Percentiles rank a stretch among this genome's conserved stretches.
These are phyloP conservation scores for Aureobasidium lini DNA, from an alignment of 2,329 filamentous ascomycete species.

Conservation along the genomic window DNA sequence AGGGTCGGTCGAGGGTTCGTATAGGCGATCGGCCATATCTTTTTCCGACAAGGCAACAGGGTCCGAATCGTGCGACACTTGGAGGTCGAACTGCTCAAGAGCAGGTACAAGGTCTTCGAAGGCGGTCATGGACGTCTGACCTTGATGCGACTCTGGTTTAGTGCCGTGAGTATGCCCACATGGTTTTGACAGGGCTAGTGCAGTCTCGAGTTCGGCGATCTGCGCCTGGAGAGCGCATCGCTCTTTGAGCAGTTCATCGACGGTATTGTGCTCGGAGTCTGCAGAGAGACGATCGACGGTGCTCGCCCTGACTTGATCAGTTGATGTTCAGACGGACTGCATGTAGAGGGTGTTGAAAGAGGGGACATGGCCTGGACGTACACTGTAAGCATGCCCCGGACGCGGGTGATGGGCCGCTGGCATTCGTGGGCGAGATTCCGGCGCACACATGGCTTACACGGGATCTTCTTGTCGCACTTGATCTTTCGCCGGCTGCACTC, in stretches of 20 bases:
- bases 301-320: constrained; percentile 1
- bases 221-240: constrained; percentile 11
- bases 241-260: constrained; percentile 12
- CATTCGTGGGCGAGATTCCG: constrained; percentile 14
- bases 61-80: not conserved
- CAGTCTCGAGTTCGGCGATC: constrained; percentile 11
- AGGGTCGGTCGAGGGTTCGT: constrained; percentile 10
- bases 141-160: not conserved
- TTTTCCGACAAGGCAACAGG: not conserved
- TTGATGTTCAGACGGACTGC: not conserved
- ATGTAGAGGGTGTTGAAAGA: not conserved
- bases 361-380: not conserved
- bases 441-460: constrained; percentile 14
- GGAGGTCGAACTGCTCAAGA: constrained; percentile 13
- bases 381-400: constrained; percentile 12
- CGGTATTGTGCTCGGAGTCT: not conserved
- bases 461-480: constrained; percentile 16
- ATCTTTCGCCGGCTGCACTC: constrained; percentile 16
- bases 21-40: constrained; percentile 10
- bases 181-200: constrained; percentile 10
- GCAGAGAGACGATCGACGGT: not conserved
- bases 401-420: constrained; percentile 14
- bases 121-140: not conserved
- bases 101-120: constrained; percentile 13
- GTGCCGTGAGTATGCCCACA: not conserved